These are phyloP conservation scores for Musa itinerans DNA, from an alignment of 176 grass and related monocot genomes.

Conservation along the genomic window DNA sequence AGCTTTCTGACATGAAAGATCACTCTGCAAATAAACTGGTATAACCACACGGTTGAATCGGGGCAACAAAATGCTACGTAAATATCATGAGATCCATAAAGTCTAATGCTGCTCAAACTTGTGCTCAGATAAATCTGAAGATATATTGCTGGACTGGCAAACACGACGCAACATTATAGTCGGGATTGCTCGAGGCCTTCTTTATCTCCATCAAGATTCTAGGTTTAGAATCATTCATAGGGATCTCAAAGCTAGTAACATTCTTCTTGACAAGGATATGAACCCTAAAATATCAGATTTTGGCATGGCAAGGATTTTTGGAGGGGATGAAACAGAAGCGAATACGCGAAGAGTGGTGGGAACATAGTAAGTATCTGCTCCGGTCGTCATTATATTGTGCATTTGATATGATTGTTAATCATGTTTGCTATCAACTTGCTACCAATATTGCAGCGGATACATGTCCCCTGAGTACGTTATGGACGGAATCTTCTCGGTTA, in stretches of 20 bases:
- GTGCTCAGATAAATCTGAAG: constrained; percentile 28
- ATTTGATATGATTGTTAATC: not conserved
- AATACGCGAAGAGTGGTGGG: constrained; percentile 40
- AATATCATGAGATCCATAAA: not conserved
- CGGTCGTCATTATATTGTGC: not conserved
- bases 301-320: constrained; percentile 47
- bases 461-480: constrained; percentile 6
- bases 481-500: constrained; percentile 2
- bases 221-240: constrained; percentile 50
- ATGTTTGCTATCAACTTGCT: not conserved
- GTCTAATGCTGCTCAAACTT: too few species aligned
- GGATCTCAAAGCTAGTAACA: constrained; percentile 72
- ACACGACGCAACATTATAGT: constrained; percentile 36
- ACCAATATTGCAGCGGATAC: not conserved
- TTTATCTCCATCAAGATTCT: constrained; percentile 72
- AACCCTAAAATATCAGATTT: constrained; percentile 71
- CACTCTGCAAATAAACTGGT: not conserved
- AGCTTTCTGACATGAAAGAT: too few species aligned
- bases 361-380: constrained; percentile 51
- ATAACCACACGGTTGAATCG: not conserved
- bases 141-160: constrained; percentile 26
- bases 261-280: constrained; percentile 52
- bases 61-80: not conserved
- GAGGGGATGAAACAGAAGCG: constrained; percentile 31
- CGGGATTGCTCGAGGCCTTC: constrained; percentile 49